A percentile compares a stretch with the other conserved stretches of the same genome.
phyloP scores from a whole-genome alignment of 1,139 yeast genomes.

The Lodderomyces orthopsilosis region DNA sequence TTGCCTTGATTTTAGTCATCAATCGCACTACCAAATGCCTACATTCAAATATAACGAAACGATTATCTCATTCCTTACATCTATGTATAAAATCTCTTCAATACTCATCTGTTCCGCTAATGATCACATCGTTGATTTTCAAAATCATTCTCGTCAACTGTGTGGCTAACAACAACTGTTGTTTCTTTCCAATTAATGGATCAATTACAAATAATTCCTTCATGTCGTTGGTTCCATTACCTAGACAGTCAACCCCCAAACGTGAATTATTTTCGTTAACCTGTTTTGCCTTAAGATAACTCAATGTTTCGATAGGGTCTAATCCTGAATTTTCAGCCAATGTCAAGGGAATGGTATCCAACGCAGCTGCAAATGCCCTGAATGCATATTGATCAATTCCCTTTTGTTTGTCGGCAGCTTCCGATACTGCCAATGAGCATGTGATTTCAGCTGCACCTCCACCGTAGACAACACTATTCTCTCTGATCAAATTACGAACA shows the following conservation, averaged over 20 bases:
- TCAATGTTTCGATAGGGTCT: constrained; percentile 87
- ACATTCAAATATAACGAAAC: background rate
- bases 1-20: background rate
- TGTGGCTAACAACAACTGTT: constrained; percentile 91
- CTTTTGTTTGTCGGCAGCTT: constrained; percentile 87
- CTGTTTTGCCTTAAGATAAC: constrained; percentile 82
- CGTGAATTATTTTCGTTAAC: constrained; percentile 66
- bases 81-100: background rate
- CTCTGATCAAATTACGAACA: constrained; percentile 90
- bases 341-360: constrained; percentile 91
- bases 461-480: constrained; percentile 92
- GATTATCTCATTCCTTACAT: background rate
- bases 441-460: constrained; percentile 98
- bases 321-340: constrained; percentile 96
- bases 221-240: constrained; percentile 87
- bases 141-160: constrained; percentile 96
- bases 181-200: constrained; percentile 95
- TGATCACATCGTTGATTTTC: constrained; percentile 93
- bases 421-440: constrained; percentile 87
- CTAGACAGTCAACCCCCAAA: constrained; percentile 92
- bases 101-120: constrained; percentile 82
- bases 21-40: background rate
- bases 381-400: constrained; percentile 98
- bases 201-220: constrained; percentile 91
- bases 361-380: constrained; percentile 88